Evolutionary conservation across 2,329 filamentous ascomycete species (phyloP), one percentile per base, ranked within the genome.

Genomic region (Epichloe glyceriae): DNA sequence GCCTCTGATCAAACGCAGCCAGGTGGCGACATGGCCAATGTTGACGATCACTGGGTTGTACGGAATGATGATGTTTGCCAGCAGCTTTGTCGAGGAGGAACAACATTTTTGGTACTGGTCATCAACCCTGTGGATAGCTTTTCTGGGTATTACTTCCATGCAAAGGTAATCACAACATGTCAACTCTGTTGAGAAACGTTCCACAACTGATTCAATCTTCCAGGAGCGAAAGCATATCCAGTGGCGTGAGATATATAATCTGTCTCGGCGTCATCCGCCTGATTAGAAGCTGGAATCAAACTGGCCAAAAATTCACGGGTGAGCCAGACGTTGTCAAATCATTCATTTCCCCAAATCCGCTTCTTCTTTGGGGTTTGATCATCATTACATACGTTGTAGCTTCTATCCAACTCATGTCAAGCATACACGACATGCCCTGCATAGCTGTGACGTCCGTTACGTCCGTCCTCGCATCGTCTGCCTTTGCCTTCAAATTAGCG

Each of bases 51-150:
- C 47, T 35, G 40, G 26, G 26, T 66, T 77, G 0, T 95, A 97
- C 62, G 82, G 83, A 1, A 65, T 80, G 38, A 94, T 96, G 81
- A 97, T 97, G 90, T 97, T 97, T 68, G 91, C 90, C 10, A 95
- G 88, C 64, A 97, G 90, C 62, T 98, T 93, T 64, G 88, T 98
- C 2, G 93, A 98, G 67, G 93, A 98, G 68, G 93, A 98, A 65
- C 93, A 98, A 47, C 88, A 97, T 58, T 96, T 95, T 64, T 98
- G 93, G 93, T 97, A 98, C 68, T 97, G 91, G 89, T 69, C 80
- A 1, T 78, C 84, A 0, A 82, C 85, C 0, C 77, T 80, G 6
- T 94, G 86, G 86, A 62, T 85, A 34, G 67, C 72, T 1, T 70
- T 74, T 33, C 67, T 84, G 12, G 73, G 71, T 34, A 56, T 77